phyloP scores from a whole-genome alignment of 208 protist genomes.

The Wallacemonas collosoma region DNA sequence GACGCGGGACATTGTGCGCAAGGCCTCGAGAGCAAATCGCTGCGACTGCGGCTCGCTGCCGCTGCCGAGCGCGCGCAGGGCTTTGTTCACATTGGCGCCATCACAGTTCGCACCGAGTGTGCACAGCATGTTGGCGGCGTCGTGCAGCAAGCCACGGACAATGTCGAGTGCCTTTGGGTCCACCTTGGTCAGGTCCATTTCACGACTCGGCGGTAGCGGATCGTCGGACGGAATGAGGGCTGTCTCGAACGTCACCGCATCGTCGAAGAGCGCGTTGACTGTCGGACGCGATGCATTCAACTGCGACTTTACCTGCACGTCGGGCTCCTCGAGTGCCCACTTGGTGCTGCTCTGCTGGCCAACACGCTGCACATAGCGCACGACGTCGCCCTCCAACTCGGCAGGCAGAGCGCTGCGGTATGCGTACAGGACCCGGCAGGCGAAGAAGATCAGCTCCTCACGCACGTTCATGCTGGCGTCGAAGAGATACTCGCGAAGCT shows the following conservation, averaged over 20 bases:
- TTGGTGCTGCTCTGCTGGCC: constrained; percentile 22
- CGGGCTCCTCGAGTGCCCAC: constrained; percentile 73
- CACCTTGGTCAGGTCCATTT: constrained; percentile 28
- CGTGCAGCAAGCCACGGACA: constrained; percentile 73
- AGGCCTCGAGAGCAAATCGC: constrained; percentile 72
- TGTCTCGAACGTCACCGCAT: constrained; percentile 70
- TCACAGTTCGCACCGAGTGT: constrained; percentile 74
- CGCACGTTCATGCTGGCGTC: constrained; percentile 88
- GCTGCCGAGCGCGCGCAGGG: constrained; percentile 45
- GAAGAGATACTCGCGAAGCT: constrained; percentile 73
- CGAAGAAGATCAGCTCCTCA: constrained; percentile 88
- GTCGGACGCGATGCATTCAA: constrained; percentile 79
- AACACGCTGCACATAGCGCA: constrained; percentile 57
- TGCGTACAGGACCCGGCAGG: constrained; percentile 68
- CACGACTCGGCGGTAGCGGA: constrained; percentile 30
- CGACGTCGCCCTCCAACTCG: constrained; percentile 29
- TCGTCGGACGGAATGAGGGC: constrained; percentile 53
- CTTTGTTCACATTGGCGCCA: constrained; percentile 51
- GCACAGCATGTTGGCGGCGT: constrained; percentile 78
- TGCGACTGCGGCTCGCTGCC: constrained; percentile 57
- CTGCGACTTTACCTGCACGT: constrained; percentile 78
- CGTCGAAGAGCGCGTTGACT: constrained; percentile 73
- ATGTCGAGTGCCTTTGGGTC: constrained; percentile 36
- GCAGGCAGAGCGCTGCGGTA: constrained; percentile 47
- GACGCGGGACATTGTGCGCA: constrained; percentile 83